Conservation (phyloP, 495 filamentous ascomycete genomes). For the Aeminium ludgeri region DNA sequence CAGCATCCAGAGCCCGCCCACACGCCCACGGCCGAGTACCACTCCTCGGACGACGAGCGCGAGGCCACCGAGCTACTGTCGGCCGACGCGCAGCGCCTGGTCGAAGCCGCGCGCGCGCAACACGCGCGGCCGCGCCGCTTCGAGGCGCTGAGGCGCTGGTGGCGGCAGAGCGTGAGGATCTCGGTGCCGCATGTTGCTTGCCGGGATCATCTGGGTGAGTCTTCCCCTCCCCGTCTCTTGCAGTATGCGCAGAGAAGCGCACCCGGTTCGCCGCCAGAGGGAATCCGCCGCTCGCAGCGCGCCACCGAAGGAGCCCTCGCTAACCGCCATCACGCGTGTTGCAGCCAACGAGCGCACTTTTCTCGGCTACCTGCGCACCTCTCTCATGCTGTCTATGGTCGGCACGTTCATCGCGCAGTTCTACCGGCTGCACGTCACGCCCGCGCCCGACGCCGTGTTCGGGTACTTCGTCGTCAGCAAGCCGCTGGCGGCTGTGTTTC, state of each 20-base stretch:
- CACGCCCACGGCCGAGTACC: too few relatives aligned
- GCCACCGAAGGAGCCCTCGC: background rate
- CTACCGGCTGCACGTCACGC: slow-evolving; percentile 43
- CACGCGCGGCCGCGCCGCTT: slow-evolving; percentile 9
- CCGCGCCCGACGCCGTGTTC: slow-evolving; percentile 27
- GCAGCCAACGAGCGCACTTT: slow-evolving; percentile 66
- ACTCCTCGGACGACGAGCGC: slow-evolving; percentile 10
- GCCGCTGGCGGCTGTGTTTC: slow-evolving; percentile 44
- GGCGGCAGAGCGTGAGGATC: slow-evolving; percentile 30
- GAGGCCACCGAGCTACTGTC: slow-evolving; percentile 15
- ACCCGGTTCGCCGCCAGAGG: background rate
- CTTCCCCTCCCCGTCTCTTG: too few relatives aligned
- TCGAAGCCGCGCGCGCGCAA: slow-evolving; percentile 2
- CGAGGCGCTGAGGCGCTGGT: slow-evolving; percentile 25
- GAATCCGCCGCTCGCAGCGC: background rate
- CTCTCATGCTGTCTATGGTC: slow-evolving; percentile 48
- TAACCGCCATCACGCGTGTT: background rate
- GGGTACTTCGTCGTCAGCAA: slow-evolving; percentile 48
- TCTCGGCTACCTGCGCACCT: slow-evolving; percentile 61
- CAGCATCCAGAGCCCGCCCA: too few relatives aligned
- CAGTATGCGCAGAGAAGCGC: too few relatives aligned
- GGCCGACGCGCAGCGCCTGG: background rate
- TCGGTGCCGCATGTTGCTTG: slow-evolving; percentile 29
- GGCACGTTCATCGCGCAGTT: slow-evolving; percentile 52
- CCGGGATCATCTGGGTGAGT: slow-evolving; percentile 39